Percentiles rank a stretch among this genome's conserved stretches.
Evolutionary conservation across 1,139 yeast genomes (phyloP).

Genomic region (Arxiozyma heterogenica): DNA sequence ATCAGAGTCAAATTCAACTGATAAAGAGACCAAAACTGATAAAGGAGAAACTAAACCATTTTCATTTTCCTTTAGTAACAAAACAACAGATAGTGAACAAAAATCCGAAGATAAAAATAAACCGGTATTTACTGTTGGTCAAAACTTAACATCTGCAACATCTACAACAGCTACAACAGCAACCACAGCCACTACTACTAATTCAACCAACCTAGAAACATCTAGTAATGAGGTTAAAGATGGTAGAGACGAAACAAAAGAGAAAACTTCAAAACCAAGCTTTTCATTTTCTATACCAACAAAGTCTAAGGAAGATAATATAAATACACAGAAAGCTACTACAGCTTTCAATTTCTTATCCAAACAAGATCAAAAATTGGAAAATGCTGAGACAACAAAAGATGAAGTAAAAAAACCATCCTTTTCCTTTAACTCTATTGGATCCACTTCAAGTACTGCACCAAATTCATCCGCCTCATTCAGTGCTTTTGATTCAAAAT

Average conservation of each 20-base stretch:
- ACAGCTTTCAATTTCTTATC: background rate
- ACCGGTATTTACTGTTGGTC: constrained; percentile 23
- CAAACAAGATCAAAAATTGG: background rate
- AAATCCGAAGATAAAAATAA: constrained; percentile 6
- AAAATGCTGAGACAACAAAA: background rate
- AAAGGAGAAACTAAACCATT: constrained; percentile 19
- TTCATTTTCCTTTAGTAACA: constrained; percentile 24
- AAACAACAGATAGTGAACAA: constrained; percentile 7
- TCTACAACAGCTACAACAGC: too few species aligned
- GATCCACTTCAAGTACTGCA: background rate
- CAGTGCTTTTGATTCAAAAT: background rate
- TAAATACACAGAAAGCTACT: background rate
- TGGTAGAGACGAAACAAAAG: background rate
- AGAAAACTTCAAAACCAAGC: constrained; percentile 9
- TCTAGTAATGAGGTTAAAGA: background rate
- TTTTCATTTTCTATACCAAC: constrained; percentile 15
- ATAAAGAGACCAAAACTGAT: constrained; percentile 1
- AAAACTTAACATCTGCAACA: constrained; percentile 7
- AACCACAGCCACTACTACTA: constrained; percentile 1
- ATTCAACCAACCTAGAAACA: background rate
- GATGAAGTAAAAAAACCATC: background rate
- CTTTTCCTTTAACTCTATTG: background rate
- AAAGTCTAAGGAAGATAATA: background rate
- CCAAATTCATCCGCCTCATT: background rate
- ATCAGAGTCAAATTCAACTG: constrained; percentile 9